These are phyloP conservation scores for Strobilomyces echinocephalus DNA, from an alignment of 768 basidiomycete genomes.

Conservation along the genomic window DNA sequence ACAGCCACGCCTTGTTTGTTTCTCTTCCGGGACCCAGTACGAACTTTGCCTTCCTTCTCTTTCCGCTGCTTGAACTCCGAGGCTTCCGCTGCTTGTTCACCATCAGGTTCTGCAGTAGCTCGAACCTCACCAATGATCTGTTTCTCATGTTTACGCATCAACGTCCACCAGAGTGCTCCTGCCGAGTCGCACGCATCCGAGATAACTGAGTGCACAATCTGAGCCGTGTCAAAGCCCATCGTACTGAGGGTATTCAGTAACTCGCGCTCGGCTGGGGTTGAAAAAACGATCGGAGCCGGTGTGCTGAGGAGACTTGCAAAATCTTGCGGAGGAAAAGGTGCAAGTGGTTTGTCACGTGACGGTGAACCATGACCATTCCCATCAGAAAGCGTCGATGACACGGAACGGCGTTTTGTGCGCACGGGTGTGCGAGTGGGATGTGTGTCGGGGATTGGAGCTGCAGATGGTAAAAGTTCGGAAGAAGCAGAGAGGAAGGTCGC, in stretches of 20 bases:
- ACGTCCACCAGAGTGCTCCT: conserved; percentile 95
- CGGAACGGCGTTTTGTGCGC: conserved; percentile 91
- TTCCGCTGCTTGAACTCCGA: conserved; percentile 29
- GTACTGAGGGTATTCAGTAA: conserved; percentile 68
- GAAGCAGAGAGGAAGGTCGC: conserved; percentile 52
- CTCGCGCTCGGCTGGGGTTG: conserved; percentile 74
- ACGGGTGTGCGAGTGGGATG: conserved; percentile 83
- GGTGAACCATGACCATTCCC: conserved; percentile 49
- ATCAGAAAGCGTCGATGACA: conserved; percentile 81
- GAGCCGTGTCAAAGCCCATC: conserved; percentile 89
- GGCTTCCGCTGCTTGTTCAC: conserved; percentile 15
- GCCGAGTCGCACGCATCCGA: conserved; percentile 89
- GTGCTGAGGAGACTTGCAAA: conserved; percentile 60
- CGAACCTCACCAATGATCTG: conserved; percentile 40
- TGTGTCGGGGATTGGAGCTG: conserved; percentile 58
- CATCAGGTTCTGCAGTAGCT: conserved; percentile 13
- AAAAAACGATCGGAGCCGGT: conserved; percentile 80
- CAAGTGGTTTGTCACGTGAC: conserved; percentile 40
- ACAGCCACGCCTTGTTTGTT: conserved; percentile 31
- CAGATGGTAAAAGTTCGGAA: conserved; percentile 46
- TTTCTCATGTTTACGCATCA: conserved; percentile 75
- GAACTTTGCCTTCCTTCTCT: conserved; percentile 25
- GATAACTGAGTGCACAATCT: conserved; percentile 91
- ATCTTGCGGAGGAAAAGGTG: conserved; percentile 44
- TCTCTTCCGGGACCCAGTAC: conserved; percentile 20